Base-by-base conservation (phyloP, 1,284 basidiomycete species). In the Flammula alnicola region DNA sequence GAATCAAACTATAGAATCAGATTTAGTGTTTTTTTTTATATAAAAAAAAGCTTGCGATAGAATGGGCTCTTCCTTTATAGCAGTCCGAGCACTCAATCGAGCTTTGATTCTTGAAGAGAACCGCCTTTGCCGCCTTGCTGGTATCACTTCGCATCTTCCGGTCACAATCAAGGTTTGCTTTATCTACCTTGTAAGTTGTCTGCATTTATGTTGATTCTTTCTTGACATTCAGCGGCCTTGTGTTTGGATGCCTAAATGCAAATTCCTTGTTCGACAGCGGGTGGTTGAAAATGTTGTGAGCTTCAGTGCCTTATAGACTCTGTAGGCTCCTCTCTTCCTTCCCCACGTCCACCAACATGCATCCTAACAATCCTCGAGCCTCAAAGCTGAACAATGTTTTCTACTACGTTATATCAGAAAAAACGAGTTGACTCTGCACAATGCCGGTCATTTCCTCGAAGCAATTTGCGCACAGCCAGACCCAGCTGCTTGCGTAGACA, bases 381-480 rank as follows among this genome's bases (percentile, higher is more conserved):
- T 31, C 32, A 19, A 57, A 49, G 30, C 62, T 70, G 25, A 59
- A 50, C 6, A 63, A 58, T 35, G 45, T 59, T 3, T 65, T 69
- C 32, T 47, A 63, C 26, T 25, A 51, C 10, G 52, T 70, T 20
- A n/a, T 65, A 2, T 27, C 44, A 60, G 63, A 8, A 46, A 53
- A 44, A 37, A 42, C 11, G 8, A 37, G 1, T 35, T 72, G 4
- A 56, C 54, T 7, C 56, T 50, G 3, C 38, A 53, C 14, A 66
- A 63, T 35, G 48, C 50, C 8, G 26, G 32, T 10, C 47, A 52
- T 1, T 83, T 81, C 54, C 63, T 85, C 3, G 74, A 84, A 54
- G 78, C 77, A 1, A 64, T 84, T 16, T 74, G 63, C 55, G 47
- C 54, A 2, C 75, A 78, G 39, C 52, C 63, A 1, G 75, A 81